Base-by-base conservation (phyloP, 768 basidiomycete species). In the Russula sp. region DNA sequence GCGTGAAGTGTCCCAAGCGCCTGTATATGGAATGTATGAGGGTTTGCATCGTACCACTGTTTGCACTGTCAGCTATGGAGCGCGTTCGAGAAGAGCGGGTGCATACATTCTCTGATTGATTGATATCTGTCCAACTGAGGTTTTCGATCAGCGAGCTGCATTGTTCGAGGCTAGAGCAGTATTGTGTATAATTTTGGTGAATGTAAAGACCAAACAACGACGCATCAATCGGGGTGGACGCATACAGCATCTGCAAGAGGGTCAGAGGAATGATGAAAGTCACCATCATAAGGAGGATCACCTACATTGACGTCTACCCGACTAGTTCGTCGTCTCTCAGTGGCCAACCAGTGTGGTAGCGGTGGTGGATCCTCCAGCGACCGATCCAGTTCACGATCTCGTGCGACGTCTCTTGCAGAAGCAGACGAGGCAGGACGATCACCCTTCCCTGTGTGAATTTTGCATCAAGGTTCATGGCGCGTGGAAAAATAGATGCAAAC, bases 121-220 rank as follows among this genome's bases (percentile, higher is more conserved):
- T 82, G 1, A 81, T 80, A 69, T 95, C 93, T 10, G 84, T 76
- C 81, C 83, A 86, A 65, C 91, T 93, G 61, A 94, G 72, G 75
- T 83, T 85, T 48, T 93, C 92, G 8, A 82, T 78, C 13, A 93
- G 71, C 3, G 78, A 81, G 5, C 80, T 81, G 66, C 84, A 86
- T 55, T 98, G 80, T 7, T 93, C 90, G 5, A 93, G 72, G 41
- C 87, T 83, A 45, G 79, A 76, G 69, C 90, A 94, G 69, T 91
- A 98, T 59, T 87, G 86, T 0, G 87, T 81, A 67, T 95, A 93
- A 70, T 97, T 98, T 72, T 98, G 94, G 67, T 99, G 97, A 9
- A 95, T 78, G 70, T 98, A 99, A 7, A 96, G 73, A 3, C 87
- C 87, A 64, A 94, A 88, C 1, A 98, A 76, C 1, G 90, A 91